A percentile compares a stretch with the other conserved stretches of the same genome.
These are phyloP conservation scores for Coniochaeta sp. DNA, from an alignment of 2,329 filamentous ascomycete genomes.

Conservation along the genomic window DNA sequence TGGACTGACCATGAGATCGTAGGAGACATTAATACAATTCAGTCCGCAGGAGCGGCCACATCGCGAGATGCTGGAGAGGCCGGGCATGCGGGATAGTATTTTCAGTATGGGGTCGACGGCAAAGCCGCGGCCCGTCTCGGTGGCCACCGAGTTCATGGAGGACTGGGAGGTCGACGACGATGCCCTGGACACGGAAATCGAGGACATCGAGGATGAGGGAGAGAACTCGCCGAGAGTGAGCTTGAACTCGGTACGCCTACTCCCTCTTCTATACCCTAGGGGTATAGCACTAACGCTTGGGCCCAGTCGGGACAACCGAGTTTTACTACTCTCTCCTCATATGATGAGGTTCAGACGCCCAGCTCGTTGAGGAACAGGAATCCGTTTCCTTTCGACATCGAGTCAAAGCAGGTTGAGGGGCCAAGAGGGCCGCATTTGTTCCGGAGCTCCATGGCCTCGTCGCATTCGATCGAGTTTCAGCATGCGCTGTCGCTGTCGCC, in stretches of 20 bases:
- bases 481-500: conserved; percentile 63
- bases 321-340: conserved; percentile 80
- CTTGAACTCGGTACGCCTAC: conserved; percentile 59
- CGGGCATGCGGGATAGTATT: conserved; percentile 46
- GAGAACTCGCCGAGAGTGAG: conserved; percentile 58
- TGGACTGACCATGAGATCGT: conserved; percentile 12
- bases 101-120: conserved; percentile 46
- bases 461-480: conserved; percentile 41
- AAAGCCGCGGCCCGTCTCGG: conserved; percentile 54
- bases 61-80: conserved; percentile 45
- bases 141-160: conserved; percentile 71
- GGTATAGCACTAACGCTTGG: conserved; percentile 9
- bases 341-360: conserved; percentile 76
- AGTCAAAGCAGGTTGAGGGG: conserved; percentile 63
- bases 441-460: conserved; percentile 56
- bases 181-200: conserved; percentile 46
- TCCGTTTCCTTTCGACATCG: conserved; percentile 53
- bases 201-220: conserved; percentile 48
- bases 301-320: conserved; percentile 60
- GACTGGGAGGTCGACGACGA: conserved; percentile 66
- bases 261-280: neutral
- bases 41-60: conserved; percentile 30
- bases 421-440: conserved; percentile 85
- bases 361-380: conserved; percentile 54
- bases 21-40: conserved; percentile 16